Base-by-base conservation (phyloP, 106 monocot genomes). In the Allium fistulosum region DNA sequence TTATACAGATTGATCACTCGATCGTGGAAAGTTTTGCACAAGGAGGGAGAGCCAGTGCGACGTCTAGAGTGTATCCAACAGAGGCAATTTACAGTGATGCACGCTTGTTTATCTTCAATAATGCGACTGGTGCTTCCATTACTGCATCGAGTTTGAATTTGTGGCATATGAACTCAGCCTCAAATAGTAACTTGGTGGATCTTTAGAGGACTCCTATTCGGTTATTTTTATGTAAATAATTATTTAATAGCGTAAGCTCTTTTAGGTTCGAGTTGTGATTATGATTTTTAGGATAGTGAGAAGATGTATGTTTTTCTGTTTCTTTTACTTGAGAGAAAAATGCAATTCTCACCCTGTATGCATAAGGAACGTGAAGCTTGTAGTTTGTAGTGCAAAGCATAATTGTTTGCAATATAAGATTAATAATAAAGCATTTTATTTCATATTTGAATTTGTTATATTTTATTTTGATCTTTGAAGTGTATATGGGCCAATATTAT, bases 21-120 rank as follows among this genome's bases (percentile, higher is more conserved):
- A 79, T 93, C 7, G 85, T 93, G 18, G 92, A 93, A 70, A 85
- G 85, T 45, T 93, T 88, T 59, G 92, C 83, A 8, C 88, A 88
- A 68, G 83, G 81, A 13, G 92, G 92, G 10, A 70, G 92, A 65
- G 62, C 79, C 1, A 74, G 83, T 65, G 81, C 83, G 57, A 88
- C 88, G 0, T 93, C 92, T 0, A 74, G 92, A 3, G 79, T 93
- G 11, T 93, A 93, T 71, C 92, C 88, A 10, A 93, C 92, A 4
- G 53, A 76, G 61, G 85, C 88, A 1, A 79, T 85, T 56, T 74
- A 81, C 48, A 59, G 48, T 13, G 66, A 45, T 9, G 85, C 92
- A 8, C 48, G 74, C 22, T 60, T 93, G 5, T 83, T 81, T 74
- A 79, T 93, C 58, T 93, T 93, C 81, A 88, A 88, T 77, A 93